A percentile compares a stretch with the other conserved stretches of the same genome.
Conservation (phyloP, 1,139 yeast species). For the Nakaseomyces nivariensis region DNA sequence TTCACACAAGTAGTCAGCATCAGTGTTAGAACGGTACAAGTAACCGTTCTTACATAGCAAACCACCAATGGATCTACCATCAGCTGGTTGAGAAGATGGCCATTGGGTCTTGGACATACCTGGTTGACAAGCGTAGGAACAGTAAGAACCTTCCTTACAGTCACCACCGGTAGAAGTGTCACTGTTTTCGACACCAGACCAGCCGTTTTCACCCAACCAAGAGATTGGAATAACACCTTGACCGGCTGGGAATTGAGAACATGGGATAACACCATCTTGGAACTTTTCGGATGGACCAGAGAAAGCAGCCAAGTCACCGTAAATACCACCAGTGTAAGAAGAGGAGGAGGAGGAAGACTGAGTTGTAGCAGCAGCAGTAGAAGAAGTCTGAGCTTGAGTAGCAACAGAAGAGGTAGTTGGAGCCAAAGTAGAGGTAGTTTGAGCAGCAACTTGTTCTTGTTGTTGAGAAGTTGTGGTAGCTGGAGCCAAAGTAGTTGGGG, state of each 20-base stretch:
- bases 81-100: conserved; percentile 61
- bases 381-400: conserved; percentile 26
- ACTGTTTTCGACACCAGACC: conserved; percentile 54
- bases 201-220: conserved; percentile 56
- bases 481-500: conserved; percentile 12
- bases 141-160: conserved; percentile 64
- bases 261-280: conserved; percentile 51
- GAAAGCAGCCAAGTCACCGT: conserved; percentile 47
- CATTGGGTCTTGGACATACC: conserved; percentile 87
- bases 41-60: conserved; percentile 56
- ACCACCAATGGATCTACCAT: conserved; percentile 73
- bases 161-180: conserved; percentile 52
- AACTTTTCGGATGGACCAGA: conserved; percentile 43
- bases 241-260: conserved; percentile 54
- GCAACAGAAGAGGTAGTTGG: conserved; percentile 31
- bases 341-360: conserved; percentile 28
- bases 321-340: conserved; percentile 30
- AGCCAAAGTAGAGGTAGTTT: conserved; percentile 21
- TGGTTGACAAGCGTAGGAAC: conserved; percentile 77
- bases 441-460: conserved; percentile 2
- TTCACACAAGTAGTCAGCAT: conserved; percentile 53
- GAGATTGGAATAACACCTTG: conserved; percentile 59
- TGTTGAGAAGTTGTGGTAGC: neutral
- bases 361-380: conserved; percentile 18
- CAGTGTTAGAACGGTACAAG: conserved; percentile 52